phyloP scores from a whole-genome alignment of 371 early-diverging fungal genomes.

The Blakeslea trispora region DNA sequence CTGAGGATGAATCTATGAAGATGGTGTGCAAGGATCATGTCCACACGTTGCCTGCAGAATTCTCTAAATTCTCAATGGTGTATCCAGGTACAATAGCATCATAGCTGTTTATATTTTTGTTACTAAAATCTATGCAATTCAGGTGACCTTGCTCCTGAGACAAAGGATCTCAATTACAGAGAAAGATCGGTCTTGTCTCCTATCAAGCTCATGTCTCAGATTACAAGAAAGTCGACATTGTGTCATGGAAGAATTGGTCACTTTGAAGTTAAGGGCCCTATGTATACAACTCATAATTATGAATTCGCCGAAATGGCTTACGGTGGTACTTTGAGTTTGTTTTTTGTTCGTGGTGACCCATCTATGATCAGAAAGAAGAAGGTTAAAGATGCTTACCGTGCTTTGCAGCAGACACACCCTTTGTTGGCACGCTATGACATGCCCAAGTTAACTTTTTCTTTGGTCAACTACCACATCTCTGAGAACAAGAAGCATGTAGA shows the following conservation, averaged over 20 bases:
- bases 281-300: conserved; percentile 5
- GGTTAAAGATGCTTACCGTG: background rate
- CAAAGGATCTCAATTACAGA: conserved; percentile 8
- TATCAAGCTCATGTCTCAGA: conserved; percentile 10
- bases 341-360: conserved; percentile 1
- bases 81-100: background rate
- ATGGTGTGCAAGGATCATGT: background rate
- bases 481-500: conserved; percentile 6
- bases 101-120: background rate
- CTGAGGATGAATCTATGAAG: background rate
- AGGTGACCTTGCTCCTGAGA: background rate
- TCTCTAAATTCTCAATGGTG: too few species aligned
- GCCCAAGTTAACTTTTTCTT: conserved; percentile 2
- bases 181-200: conserved; percentile 10
- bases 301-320: conserved; percentile 14
- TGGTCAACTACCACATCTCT: conserved; percentile 9
- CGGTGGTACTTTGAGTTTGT: conserved; percentile 4
- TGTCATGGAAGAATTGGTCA: conserved; percentile 4
- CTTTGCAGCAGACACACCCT: background rate
- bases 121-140: too few species aligned
- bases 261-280: background rate
- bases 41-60: background rate
- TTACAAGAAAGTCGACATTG: conserved; percentile 1
- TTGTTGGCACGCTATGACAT: conserved; percentile 1
- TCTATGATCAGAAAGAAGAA: background rate